Base-by-base conservation (phyloP, 2,329 filamentous ascomycete genomes). In the Neonectria magnoliae region DNA sequence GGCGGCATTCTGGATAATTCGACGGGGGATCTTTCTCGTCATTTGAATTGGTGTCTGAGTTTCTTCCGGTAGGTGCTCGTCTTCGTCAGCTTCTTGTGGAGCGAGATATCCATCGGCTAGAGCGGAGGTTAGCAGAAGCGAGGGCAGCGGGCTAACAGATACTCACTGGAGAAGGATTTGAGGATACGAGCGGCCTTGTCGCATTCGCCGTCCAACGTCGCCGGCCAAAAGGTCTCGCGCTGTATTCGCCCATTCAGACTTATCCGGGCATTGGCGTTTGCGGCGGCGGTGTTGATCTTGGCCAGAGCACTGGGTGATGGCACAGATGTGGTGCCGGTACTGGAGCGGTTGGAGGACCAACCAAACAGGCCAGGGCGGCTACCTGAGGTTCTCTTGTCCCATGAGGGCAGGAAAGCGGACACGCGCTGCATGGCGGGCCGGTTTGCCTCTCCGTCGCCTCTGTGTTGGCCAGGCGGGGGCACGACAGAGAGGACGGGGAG, bases 151-250 rank as follows among this genome's bases (percentile, higher is more conserved):
- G 44, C 48, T 13, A 38, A 56, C 45, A 54, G 44, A 41, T 55
- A 60, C 77, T 59, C 85, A 93, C 91, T 93, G 83, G 93, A 97
- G 80, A 98, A 98, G 33, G 92, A 95, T 77, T 93, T 91, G 56
- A 98, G 80, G 66, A 97, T 97, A 61, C 93, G 87, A 64, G 94
- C 93, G 51, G 94, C 93, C 81, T 97, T 97, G 80, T 97, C 93
- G 79, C 91, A 92, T 83, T 98, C 94, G 71, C 91, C 91, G 77
- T 97, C 94, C 56, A 97, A 83, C 1, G 90, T 91, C 33, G 92
- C 91, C 3, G 93, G 93, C 92, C 92, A 96, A 75, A 95, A 95
- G 25, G 91, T 90, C 77, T 97, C 93, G 31, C 78, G 74, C 51
- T 80, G 77, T 29, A 80, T 73, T 27, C 75, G 74, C 63, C 63